Evolutionary conservation across 106 monocot species (phyloP).

Genomic region (Hemerocallis citrina): DNA sequence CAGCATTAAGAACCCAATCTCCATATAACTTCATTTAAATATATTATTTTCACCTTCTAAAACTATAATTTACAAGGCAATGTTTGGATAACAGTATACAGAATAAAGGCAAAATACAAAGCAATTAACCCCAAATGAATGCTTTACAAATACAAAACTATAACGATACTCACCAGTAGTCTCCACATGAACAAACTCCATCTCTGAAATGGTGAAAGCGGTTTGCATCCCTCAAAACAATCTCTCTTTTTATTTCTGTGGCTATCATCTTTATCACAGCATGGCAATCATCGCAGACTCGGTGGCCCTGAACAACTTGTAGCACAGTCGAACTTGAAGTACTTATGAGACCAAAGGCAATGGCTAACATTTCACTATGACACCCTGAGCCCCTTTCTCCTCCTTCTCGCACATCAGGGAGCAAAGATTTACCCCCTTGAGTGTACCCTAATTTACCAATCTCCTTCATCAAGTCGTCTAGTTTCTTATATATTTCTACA

Average conservation of each 20-base stretch:
- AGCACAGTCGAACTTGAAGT: slow-evolving; percentile 42
- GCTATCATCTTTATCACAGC: slow-evolving; percentile 48
- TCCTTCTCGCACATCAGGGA: slow-evolving; percentile 53
- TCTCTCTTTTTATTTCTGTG: slow-evolving; percentile 50
- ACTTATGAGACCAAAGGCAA: slow-evolving; percentile 72
- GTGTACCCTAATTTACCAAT: slow-evolving; percentile 43
- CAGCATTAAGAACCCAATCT: too few relatives aligned
- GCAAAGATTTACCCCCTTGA: slow-evolving; percentile 31
- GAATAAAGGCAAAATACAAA: neutral
- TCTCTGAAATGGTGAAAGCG: slow-evolving; percentile 83
- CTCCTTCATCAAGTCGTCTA: slow-evolving; percentile 56
- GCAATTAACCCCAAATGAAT: neutral
- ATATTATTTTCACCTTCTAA: too few relatives aligned
- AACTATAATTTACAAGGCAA: neutral
- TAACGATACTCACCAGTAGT: slow-evolving; percentile 6
- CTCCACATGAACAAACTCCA: slow-evolving; percentile 27
- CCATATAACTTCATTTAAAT: too few relatives aligned
- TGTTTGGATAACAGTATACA: neutral
- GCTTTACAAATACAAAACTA: slow-evolving; percentile 44
- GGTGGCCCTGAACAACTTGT: slow-evolving; percentile 64
- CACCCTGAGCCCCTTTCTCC: slow-evolving; percentile 19
- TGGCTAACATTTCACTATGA: slow-evolving; percentile 81
- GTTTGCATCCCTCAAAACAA: slow-evolving; percentile 77
- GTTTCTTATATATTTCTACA: slow-evolving; percentile 44
- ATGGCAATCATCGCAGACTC: slow-evolving; percentile 75